A percentile compares a stretch with the other conserved stretches of the same genome.
Conservation (phyloP, 192 early-diverging fungal genomes). For the Geranomyces variabilis region DNA sequence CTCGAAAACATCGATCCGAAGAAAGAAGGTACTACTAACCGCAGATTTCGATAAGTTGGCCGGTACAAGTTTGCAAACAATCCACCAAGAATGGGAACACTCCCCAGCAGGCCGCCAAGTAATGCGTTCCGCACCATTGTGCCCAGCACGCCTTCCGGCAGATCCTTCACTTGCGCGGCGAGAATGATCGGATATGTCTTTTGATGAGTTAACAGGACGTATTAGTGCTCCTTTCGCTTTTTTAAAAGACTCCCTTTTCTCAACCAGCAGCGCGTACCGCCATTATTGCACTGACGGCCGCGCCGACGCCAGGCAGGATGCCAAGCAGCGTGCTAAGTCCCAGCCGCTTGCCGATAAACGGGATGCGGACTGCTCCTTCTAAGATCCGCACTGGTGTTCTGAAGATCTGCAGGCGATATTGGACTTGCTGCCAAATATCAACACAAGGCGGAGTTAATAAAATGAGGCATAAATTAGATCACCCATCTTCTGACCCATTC, state of each 20-base stretch:
- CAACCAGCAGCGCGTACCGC: not conserved
- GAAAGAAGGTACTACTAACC: constrained; percentile 1
- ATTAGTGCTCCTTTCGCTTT: too few relatives aligned
- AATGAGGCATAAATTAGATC: not conserved
- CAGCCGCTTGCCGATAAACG: constrained; percentile 20
- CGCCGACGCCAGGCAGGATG: constrained; percentile 23
- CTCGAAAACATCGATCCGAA: too few relatives aligned
- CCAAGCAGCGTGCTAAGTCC: constrained; percentile 29
- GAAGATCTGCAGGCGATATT: constrained; percentile 19
- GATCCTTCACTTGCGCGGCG: constrained; percentile 27
- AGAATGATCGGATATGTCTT: constrained; percentile 32
- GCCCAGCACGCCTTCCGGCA: constrained; percentile 20
- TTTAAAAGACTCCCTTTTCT: not conserved
- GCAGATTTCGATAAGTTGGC: constrained; percentile 32
- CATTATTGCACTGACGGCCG: constrained; percentile 4
- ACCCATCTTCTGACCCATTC: not conserved
- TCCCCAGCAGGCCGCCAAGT: constrained; percentile 21
- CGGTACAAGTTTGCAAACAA: constrained; percentile 21
- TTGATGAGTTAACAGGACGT: too few relatives aligned
- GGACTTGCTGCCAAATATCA: constrained; percentile 24
- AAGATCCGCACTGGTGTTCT: constrained; percentile 18
- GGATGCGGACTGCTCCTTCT: constrained; percentile 28
- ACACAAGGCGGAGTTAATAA: not conserved
- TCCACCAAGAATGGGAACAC: constrained; percentile 35
- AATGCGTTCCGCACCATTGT: constrained; percentile 25